Evolutionary conservation across 2,329 filamentous ascomycete genomes (phyloP), one percentile per base, ranked within the genome.

Genomic region (Fusarium odoratissimum): DNA sequence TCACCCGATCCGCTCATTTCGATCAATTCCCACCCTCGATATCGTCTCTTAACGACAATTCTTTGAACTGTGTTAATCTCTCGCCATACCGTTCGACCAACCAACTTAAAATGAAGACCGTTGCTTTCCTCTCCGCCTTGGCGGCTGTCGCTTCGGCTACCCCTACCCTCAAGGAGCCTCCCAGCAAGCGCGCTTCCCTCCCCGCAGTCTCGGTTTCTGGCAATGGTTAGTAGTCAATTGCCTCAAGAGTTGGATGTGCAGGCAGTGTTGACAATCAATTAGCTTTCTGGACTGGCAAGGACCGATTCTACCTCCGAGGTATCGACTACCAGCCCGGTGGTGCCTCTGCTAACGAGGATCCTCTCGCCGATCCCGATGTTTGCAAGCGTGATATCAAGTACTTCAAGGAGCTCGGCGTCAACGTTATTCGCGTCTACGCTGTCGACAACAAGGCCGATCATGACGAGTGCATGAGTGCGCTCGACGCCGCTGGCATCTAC

Each of bases 391-490:
- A 97, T 79, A 92, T 97, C 76, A 83, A 85, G 57, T 87, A 94
- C 80, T 97, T 97, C 90, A 89, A 93, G 86, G 89, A 94, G 75
- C 87, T 98, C 56, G 94, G 95, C 54, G 86, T 97, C 84, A 98
- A 98, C 87, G 95, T 94, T 31, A 87, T 98, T 80, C 95, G 95
- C 82, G 93, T 97, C 70, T 98, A 97, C 88, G 94, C 92, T 21
- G 91, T 97, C 75, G 95, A 98, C 86, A 97, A 97, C 88, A 91
- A 91, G 56, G 85, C 87, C 76, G 84, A 92, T 82, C 95, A 98
- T 84, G 91, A 95, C 77, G 88, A 90, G 71, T 98, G 95, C 87
- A 98, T 98, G 95, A 85, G 87, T 68, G 87, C 89, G 49, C 88
- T 97, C 69, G 91, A 90, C 58, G 92, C 93, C 78, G 95, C 94